phyloP scores from a whole-genome alignment of 495 filamentous ascomycete species.

The Neurospora sp. region DNA sequence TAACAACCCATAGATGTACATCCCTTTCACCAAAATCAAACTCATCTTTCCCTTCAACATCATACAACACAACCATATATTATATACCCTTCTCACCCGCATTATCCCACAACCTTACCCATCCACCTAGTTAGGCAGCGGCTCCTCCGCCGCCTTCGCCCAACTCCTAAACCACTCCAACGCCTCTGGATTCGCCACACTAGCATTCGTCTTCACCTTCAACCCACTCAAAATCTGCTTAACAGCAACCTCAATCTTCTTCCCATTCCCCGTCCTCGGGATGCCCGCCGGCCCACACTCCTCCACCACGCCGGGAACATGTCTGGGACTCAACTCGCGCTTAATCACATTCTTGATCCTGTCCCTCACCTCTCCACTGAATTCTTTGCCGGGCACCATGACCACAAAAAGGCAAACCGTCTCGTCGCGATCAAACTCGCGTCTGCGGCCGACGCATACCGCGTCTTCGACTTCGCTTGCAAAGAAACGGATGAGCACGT shows the following conservation, averaged over 20 bases:
- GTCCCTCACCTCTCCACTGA: conserved; percentile 41
- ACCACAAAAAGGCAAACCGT: conserved; percentile 79
- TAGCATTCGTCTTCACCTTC: conserved; percentile 74
- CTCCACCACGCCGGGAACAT: conserved; percentile 76
- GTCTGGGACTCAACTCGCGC: conserved; percentile 70
- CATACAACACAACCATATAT: not conserved
- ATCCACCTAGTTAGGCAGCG: conserved; percentile 4
- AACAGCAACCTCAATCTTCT: conserved; percentile 89
- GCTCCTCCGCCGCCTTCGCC: conserved; percentile 31
- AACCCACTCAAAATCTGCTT: conserved; percentile 89
- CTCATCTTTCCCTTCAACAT: not conserved
- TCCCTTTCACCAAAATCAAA: not conserved
- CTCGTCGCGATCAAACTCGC: conserved; percentile 68
- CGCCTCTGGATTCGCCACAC: conserved; percentile 74
- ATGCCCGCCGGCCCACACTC: conserved; percentile 58
- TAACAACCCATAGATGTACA: not conserved
- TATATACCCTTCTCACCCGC: not conserved
- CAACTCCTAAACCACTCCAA: conserved; percentile 77
- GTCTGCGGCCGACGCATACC: conserved; percentile 68
- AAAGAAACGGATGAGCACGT: conserved; percentile 74
- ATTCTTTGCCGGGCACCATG: conserved; percentile 46
- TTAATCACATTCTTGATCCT: conserved; percentile 54
- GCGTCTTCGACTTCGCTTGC: conserved; percentile 68
- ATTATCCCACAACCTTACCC: not conserved
- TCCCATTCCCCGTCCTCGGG: conserved; percentile 82